Evolutionary conservation across 768 basidiomycete genomes (phyloP).

Genomic region (Calvatia gigantea): DNA sequence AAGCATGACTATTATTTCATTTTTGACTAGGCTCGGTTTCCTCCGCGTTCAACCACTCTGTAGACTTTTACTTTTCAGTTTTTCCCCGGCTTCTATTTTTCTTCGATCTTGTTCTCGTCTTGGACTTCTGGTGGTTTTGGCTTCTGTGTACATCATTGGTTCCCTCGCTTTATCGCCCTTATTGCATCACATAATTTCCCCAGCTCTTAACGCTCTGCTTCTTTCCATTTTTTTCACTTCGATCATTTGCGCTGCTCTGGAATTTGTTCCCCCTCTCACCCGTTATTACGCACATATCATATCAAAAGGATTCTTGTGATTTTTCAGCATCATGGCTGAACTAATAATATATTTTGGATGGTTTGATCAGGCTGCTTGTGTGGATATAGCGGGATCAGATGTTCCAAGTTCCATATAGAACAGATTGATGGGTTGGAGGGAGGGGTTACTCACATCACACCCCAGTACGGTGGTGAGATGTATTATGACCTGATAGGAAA

Average conservation of each 20-base stretch:
- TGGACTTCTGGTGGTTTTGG: slow-evolving; percentile 10
- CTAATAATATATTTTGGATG: slow-evolving; percentile 9
- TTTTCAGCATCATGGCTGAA: slow-evolving; percentile 3
- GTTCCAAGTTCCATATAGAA: slow-evolving; percentile 8
- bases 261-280: slow-evolving; percentile 8
- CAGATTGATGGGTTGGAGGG: neutral
- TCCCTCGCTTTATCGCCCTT: slow-evolving; percentile 12
- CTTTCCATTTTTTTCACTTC: slow-evolving; percentile 5
- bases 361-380: neutral
- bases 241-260: neutral
- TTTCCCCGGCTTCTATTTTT: neutral
- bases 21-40: slow-evolving; percentile 10
- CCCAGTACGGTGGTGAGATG: slow-evolving; percentile 2
- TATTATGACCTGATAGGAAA: slow-evolving; percentile 14
- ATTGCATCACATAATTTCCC: slow-evolving; percentile 9
- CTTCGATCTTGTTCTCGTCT: neutral
- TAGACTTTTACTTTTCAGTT: slow-evolving; percentile 10
- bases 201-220: slow-evolving; percentile 5
- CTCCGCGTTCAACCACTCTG: slow-evolving; percentile 11
- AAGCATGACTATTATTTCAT: slow-evolving; percentile 7
- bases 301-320: slow-evolving; percentile 13
- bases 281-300: slow-evolving; percentile 9
- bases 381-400: slow-evolving; percentile 8
- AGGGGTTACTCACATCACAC: neutral
- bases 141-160: slow-evolving; percentile 12